phyloP scores from a whole-genome alignment of 352 stramenopile species.

The Pythium grandisporangium region DNA sequence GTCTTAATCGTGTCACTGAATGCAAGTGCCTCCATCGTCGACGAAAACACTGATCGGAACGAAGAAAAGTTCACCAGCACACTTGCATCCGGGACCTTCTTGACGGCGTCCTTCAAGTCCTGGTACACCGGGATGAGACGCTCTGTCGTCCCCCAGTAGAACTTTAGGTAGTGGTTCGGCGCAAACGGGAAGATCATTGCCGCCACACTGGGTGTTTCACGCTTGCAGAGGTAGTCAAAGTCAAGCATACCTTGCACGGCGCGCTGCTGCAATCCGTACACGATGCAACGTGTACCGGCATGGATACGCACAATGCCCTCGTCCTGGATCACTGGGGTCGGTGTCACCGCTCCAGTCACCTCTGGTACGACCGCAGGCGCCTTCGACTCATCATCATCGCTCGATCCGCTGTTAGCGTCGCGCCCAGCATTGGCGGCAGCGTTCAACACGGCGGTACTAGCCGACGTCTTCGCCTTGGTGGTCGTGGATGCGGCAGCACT shows the following conservation, averaged over 20 bases:
- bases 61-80: constrained; percentile 97
- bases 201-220: constrained; percentile 90
- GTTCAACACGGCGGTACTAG: too few relatives aligned
- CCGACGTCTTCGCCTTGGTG: too few relatives aligned
- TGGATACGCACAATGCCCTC: constrained; percentile 83
- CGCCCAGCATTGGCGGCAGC: not conserved
- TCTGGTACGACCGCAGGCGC: constrained; percentile 15
- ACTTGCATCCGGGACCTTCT: constrained; percentile 90
- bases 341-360: constrained; percentile 5
- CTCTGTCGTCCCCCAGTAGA: constrained; percentile 96
- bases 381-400: not conserved
- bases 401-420: not conserved
- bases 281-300: constrained; percentile 86
- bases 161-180: constrained; percentile 95
- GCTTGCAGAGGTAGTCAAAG: constrained; percentile 97
- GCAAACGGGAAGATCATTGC: constrained; percentile 94
- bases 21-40: constrained; percentile 92
- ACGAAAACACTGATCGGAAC: constrained; percentile 94
- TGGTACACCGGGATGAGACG: constrained; percentile 91
- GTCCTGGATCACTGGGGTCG: constrained; percentile 50
- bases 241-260: constrained; percentile 96
- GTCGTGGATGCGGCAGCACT: not conserved
- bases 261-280: constrained; percentile 93
- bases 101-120: constrained; percentile 86
- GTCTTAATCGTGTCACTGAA: constrained; percentile 92